Base-by-base conservation (phyloP, 2,329 filamentous ascomycete species). In the Ophiostoma tasmaniense region DNA sequence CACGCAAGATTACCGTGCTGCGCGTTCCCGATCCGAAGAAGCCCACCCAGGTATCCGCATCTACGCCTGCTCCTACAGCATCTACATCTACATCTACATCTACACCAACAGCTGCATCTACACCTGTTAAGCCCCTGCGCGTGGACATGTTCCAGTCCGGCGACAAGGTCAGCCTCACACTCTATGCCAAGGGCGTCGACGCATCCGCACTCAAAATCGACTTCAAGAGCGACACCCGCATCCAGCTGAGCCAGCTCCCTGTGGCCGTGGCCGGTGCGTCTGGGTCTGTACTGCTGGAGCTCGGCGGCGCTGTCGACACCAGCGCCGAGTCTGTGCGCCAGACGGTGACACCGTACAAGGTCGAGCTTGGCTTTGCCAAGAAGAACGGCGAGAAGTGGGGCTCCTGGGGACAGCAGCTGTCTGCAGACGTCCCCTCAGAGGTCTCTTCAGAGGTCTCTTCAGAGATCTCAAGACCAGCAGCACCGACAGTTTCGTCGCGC, bases 1-100 rank as follows among this genome's bases (percentile, higher is more conserved):
- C 78, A 1, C 78, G 84, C 33, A 85, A 81, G 76, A 76, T 84
- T 39, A 82, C 77, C 0, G 76, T 80, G 1, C 66, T 70, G 8
- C 75, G 76, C 39, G 75, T 80, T 8, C 77, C 77, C 20, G 35
- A 39, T 28, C 37, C 20, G 20, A 37, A 37, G 30, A 10, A 13
- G 20, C 61, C 61, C 2, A 64, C 61, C 2, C 10, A 39, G 5
- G 33, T 64, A 4, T 33, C n/a, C 14, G 28, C 28, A 14, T 8
- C 64, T 25, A 14, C 70, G 28, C 11, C 69, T 1, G 61, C 35
- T 8, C 69, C 71, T 4, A 66, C 69, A 6, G 61, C 35, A 10
- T 70, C 71, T 4, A 66, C 69, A 6, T 70, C 45, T 35, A 3
- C 37, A 11, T 14, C 37, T 5, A 20, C 45, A 50, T 17, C 61